Conservation (phyloP, 208 protist species). For the Trypanosoma lewisi region DNA sequence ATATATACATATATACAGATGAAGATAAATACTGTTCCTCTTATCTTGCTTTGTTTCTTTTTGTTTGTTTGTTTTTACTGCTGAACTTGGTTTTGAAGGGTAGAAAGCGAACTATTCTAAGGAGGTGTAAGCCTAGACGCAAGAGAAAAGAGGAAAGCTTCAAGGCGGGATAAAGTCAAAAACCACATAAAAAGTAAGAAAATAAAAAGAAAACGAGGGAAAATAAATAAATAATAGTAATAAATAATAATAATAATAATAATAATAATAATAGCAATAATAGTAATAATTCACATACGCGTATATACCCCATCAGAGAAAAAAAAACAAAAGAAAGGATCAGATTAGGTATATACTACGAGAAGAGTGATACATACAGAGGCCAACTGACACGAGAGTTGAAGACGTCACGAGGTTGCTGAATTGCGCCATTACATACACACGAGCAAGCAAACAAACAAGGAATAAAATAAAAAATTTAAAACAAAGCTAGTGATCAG, state of each 20-base stretch:
- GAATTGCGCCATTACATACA: too few relatives aligned
- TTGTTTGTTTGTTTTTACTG: not conserved
- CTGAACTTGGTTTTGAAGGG: not conserved
- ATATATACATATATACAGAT: slow-evolving; percentile 10
- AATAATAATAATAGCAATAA: slow-evolving; percentile 6
- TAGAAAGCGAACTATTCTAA: not conserved
- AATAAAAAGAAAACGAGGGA: not conserved
- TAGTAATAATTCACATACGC: slow-evolving; percentile 12
- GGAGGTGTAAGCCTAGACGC: not conserved
- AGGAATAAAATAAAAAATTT: too few relatives aligned
- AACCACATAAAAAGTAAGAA: not conserved
- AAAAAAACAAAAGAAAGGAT: too few relatives aligned
- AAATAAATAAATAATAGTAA: not conserved
- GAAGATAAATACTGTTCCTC: not conserved
- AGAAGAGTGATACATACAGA: too few relatives aligned
- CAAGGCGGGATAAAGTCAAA: not conserved
- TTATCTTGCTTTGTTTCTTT: not conserved
- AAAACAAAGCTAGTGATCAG: slow-evolving; percentile 1
- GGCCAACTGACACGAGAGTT: too few relatives aligned
- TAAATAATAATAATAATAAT: slow-evolving; percentile 1
- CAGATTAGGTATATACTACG: too few relatives aligned
- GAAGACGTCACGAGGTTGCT: too few relatives aligned
- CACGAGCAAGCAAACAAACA: too few relatives aligned
- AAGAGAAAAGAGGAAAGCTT: not conserved
- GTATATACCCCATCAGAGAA: too few relatives aligned